Evolutionary conservation across 2,329 filamentous ascomycete species (phyloP).

Genomic region (Clarireedia homoeocarpa): DNA sequence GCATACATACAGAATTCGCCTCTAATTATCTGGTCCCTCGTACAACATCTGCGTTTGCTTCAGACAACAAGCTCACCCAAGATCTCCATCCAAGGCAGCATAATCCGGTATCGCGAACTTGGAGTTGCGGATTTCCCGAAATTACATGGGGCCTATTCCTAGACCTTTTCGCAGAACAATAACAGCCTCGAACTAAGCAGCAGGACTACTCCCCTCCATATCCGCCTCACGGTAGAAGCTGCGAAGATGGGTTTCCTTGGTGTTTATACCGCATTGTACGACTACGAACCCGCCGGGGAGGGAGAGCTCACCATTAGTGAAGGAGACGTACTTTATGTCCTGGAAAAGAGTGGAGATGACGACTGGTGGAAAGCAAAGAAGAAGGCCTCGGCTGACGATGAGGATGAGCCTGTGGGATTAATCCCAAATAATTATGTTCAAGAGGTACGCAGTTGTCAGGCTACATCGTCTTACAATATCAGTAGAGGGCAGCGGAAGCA

Average conservation of each 20-base stretch:
- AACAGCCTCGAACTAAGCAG: constrained; percentile 17
- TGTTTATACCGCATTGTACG: constrained; percentile 84
- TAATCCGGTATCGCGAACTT: constrained; percentile 12
- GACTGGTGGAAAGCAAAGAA: constrained; percentile 68
- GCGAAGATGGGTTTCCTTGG: constrained; percentile 78
- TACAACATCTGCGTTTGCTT: not conserved
- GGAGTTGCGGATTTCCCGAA: constrained; percentile 13
- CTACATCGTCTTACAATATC: not conserved
- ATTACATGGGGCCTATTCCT: constrained; percentile 22
- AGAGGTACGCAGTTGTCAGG: constrained; percentile 54
- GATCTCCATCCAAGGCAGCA: not conserved
- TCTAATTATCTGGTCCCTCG: constrained; percentile 10
- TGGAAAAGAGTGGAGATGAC: constrained; percentile 61
- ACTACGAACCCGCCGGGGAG: constrained; percentile 80
- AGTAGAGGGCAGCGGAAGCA: not conserved
- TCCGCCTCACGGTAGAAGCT: constrained; percentile 5
- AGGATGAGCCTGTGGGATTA: constrained; percentile 32
- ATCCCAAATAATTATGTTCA: constrained; percentile 94
- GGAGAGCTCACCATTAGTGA: constrained; percentile 80
- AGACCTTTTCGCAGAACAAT: constrained; percentile 20
- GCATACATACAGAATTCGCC: not conserved
- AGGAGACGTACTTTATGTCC: constrained; percentile 79
- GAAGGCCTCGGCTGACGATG: constrained; percentile 34
- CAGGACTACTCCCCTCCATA: constrained; percentile 10
- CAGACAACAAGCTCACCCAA: not conserved